Evolutionary conservation across 805 yeast genomes (phyloP).

Genomic region (Hanseniaspora taiwanica): DNA sequence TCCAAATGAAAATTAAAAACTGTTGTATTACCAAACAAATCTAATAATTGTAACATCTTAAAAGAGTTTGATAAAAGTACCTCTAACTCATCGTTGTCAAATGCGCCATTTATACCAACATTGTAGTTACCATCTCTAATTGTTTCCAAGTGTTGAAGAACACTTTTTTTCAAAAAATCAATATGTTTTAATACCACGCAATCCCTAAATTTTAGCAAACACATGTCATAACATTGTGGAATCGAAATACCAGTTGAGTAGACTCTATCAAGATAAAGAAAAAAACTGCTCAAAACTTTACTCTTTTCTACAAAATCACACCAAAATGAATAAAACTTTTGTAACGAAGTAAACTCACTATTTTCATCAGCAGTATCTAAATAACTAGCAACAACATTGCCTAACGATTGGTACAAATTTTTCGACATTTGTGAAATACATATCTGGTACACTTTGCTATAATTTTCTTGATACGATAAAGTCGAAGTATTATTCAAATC

Average conservation of each 20-base stretch:
- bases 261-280: background rate
- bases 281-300: background rate
- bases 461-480: background rate
- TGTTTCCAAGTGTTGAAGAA: background rate
- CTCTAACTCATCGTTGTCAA: too few species aligned
- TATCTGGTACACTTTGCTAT: background rate
- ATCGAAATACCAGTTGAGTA: background rate
- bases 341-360: background rate
- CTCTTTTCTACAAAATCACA: background rate
- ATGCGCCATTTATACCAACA: too few species aligned
- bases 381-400: background rate
- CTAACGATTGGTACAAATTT: background rate
- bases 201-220: constrained; percentile 1
- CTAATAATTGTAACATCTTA: background rate
- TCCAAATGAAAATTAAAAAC: constrained; percentile 34
- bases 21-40: background rate
- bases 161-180: background rate
- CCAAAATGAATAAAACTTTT: background rate
- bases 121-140: background rate
- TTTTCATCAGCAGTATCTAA: background rate
- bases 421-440: background rate
- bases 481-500: background rate
- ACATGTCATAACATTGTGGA: background rate
- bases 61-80: background rate
- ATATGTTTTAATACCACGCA: background rate